Percentiles rank a stretch among this genome's conserved stretches.
Conservation (phyloP, 1,139 yeast species). For the Blastobotrys ciferrii region DNA sequence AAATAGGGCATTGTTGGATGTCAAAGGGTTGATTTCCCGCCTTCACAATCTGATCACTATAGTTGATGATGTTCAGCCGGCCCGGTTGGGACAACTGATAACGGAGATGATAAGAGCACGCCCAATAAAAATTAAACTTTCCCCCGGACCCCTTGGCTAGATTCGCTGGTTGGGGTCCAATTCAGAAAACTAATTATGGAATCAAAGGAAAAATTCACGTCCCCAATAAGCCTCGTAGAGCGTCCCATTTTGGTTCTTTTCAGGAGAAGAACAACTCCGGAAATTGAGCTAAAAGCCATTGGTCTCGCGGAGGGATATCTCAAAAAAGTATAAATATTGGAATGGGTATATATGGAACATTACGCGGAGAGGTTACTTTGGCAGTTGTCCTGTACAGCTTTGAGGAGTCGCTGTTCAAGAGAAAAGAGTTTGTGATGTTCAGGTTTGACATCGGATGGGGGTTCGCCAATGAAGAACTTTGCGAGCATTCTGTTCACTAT, state of each 20-base stretch:
- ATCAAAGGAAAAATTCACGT: too few species aligned
- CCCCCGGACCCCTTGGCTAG: too few species aligned
- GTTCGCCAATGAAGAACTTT: constrained; percentile 3
- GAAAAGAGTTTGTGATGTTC: constrained; percentile 1
- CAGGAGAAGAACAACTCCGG: too few species aligned
- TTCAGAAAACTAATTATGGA: too few species aligned
- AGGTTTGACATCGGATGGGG: not conserved
- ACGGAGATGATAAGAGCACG: constrained; percentile 1
- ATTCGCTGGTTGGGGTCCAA: too few species aligned
- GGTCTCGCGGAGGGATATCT: too few species aligned
- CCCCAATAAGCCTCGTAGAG: too few species aligned
- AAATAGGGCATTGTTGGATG: constrained; percentile 26
- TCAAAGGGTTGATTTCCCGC: not conserved
- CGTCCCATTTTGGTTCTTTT: too few species aligned
- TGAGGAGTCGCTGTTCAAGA: constrained; percentile 8
- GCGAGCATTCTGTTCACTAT: constrained; percentile 13
- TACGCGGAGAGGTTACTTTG: constrained; percentile 1
- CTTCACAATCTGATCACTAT: not conserved
- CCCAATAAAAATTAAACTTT: too few species aligned
- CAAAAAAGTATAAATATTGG: not conserved
- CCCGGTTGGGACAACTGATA: constrained; percentile 4
- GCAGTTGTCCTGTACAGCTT: constrained; percentile 2
- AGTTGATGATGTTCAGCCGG: not conserved
- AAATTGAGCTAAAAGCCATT: too few species aligned
- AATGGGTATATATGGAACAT: not conserved